These are phyloP conservation scores for Albugo candida DNA, from an alignment of 352 stramenopile species.

Conservation along the genomic window DNA sequence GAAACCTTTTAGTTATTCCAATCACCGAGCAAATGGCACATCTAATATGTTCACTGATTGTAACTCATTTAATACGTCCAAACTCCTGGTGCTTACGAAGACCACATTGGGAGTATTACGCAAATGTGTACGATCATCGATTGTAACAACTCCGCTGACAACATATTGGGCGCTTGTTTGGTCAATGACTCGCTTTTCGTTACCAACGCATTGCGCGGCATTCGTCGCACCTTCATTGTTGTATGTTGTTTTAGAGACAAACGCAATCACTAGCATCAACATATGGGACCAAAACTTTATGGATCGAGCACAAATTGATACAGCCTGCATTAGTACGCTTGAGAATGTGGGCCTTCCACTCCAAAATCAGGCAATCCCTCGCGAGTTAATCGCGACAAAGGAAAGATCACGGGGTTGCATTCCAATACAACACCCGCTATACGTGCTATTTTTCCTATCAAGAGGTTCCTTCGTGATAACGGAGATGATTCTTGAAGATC, in stretches of 20 bases:
- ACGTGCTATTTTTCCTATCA: conserved; percentile 45
- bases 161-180: conserved; percentile 34
- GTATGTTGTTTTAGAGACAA: background rate
- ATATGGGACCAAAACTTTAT: too few relatives aligned
- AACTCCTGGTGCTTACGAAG: conserved; percentile 42
- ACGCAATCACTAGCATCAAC: conserved; percentile 12
- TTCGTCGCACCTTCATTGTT: background rate
- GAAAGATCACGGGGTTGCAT: background rate
- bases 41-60: too few relatives aligned
- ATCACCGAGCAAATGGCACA: too few relatives aligned
- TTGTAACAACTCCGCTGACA: conserved; percentile 17
- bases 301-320: background rate
- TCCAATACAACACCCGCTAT: conserved; percentile 26
- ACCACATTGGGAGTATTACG: conserved; percentile 27
- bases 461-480: conserved; percentile 43
- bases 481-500: conserved; percentile 27
- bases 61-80: conserved; percentile 13
- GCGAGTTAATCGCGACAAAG: background rate
- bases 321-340: background rate
- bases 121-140: conserved; percentile 10
- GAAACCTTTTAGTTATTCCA: conserved; percentile 3
- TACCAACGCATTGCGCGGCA: background rate
- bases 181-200: conserved; percentile 33
- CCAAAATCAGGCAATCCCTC: background rate
- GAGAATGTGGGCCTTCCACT: background rate